A percentile compares a stretch with the other conserved stretches of the same genome.
These are phyloP conservation scores for Striga hermonthica DNA, from an alignment of 305 asterid species.

Conservation along the genomic window DNA sequence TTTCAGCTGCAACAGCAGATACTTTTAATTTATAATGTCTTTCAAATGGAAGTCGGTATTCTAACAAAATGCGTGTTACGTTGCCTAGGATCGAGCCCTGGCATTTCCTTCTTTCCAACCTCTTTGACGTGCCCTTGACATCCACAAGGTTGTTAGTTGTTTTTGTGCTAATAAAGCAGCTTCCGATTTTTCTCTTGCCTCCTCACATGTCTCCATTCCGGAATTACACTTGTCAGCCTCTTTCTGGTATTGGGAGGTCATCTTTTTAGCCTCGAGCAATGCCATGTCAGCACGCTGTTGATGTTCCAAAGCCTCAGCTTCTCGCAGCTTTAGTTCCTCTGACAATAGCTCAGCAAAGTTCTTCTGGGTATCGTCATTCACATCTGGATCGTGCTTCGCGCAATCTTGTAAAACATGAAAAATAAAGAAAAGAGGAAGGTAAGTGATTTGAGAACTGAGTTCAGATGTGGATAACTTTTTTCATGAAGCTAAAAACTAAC, in stretches of 20 bases:
- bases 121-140: slow-evolving; percentile 75
- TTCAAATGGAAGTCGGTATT: slow-evolving; percentile 21
- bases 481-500: neutral
- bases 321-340: slow-evolving; percentile 82
- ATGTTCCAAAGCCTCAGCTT: slow-evolving; percentile 73
- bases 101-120: slow-evolving; percentile 80
- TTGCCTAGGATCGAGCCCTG: slow-evolving; percentile 43
- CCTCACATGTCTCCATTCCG: slow-evolving; percentile 98
- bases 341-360: slow-evolving; percentile 81
- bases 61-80: slow-evolving; percentile 36
- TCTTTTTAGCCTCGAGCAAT: slow-evolving; percentile 84
- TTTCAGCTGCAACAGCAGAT: slow-evolving; percentile 33
- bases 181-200: slow-evolving; percentile 90
- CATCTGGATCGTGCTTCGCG: slow-evolving; percentile 81
- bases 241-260: slow-evolving; percentile 92
- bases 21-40: slow-evolving; percentile 27
- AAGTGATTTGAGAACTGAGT: neutral
- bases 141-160: slow-evolving; percentile 75
- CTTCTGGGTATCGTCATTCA: slow-evolving; percentile 77
- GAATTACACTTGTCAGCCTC: slow-evolving; percentile 98
- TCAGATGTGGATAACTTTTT: neutral
- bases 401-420: slow-evolving; percentile 53
- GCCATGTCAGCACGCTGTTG: slow-evolving; percentile 87
- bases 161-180: slow-evolving; percentile 62
- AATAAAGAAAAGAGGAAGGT: slow-evolving; percentile 6